phyloP scores from a whole-genome alignment of 2,329 filamentous ascomycete species.

The Aureobasidium mangrovei region DNA sequence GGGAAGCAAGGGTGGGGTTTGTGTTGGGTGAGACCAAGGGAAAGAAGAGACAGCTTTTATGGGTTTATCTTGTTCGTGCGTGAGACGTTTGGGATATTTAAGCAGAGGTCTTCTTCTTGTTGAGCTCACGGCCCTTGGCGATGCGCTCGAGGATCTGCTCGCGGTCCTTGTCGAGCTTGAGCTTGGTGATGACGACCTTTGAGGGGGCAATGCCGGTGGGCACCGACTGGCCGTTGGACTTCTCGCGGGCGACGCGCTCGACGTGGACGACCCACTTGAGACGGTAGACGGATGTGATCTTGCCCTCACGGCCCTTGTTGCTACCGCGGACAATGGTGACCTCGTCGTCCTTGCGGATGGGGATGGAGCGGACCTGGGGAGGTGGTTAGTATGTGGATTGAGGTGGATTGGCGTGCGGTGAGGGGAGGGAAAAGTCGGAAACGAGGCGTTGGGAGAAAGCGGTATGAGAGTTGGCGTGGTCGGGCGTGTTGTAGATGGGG shows the following conservation, averaged over 20 bases:
- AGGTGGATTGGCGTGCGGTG: not conserved
- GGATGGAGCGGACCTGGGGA: conserved; percentile 78
- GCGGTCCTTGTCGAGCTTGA: conserved; percentile 95
- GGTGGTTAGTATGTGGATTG: conserved; percentile 13
- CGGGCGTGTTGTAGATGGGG: not conserved
- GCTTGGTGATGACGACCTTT: conserved; percentile 97
- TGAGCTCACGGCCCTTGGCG: conserved; percentile 66
- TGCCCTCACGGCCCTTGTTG: conserved; percentile 98
- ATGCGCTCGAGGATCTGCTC: conserved; percentile 82
- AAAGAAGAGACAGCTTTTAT: conserved; percentile 8
- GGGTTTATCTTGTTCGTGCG: not conserved
- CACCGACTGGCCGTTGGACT: conserved; percentile 92
- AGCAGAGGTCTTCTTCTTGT: conserved; percentile 47
- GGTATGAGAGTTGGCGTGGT: not conserved
- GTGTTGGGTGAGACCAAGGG: not conserved
- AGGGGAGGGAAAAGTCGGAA: not conserved
- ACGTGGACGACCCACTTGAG: conserved; percentile 97
- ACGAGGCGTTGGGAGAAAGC: not conserved
- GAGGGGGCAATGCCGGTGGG: conserved; percentile 90
- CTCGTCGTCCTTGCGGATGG: conserved; percentile 81
- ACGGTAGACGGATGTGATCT: conserved; percentile 95
- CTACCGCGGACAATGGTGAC: conserved; percentile 83
- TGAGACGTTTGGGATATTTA: conserved; percentile 8
- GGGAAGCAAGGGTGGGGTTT: not conserved
- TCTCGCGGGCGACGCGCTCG: conserved; percentile 93